Evolutionary conservation across 805 yeast species (phyloP).

Genomic region (Candida loeiensis): DNA sequence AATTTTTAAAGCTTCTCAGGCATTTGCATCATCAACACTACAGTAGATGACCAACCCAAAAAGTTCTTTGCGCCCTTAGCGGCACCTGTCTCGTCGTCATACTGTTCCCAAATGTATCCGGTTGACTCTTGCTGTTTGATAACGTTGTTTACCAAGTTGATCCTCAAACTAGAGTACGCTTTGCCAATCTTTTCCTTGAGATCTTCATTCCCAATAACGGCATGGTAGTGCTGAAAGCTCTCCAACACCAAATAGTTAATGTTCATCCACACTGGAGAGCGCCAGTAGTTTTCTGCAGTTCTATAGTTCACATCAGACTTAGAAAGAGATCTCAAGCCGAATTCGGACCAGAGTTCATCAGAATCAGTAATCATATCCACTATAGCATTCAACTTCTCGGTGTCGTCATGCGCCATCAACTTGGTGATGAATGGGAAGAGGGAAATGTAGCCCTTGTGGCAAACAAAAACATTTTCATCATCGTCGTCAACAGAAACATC

Average conservation of each 20-base stretch:
- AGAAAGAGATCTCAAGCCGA: slow-evolving; percentile 80
- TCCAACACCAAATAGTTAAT: slow-evolving; percentile 82
- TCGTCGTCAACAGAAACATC: slow-evolving; percentile 75
- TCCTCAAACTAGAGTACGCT: slow-evolving; percentile 57
- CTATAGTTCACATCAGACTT: slow-evolving; percentile 62
- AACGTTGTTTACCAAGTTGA: slow-evolving; percentile 65
- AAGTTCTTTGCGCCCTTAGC: slow-evolving; percentile 85
- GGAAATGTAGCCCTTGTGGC: slow-evolving; percentile 86
- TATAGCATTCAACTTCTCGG: slow-evolving; percentile 45
- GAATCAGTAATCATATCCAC: slow-evolving; percentile 64
- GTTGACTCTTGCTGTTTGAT: slow-evolving; percentile 66
- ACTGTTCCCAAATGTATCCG: slow-evolving; percentile 90
- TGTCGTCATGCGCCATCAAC: slow-evolving; percentile 48
- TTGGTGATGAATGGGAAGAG: slow-evolving; percentile 80
- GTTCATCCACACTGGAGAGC: slow-evolving; percentile 91
- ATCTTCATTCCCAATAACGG: slow-evolving; percentile 22
- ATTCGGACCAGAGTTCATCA: slow-evolving; percentile 69
- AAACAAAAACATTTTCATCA: slow-evolving; percentile 64
- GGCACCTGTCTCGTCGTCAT: slow-evolving; percentile 69
- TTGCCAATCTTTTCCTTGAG: slow-evolving; percentile 34
- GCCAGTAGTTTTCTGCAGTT: slow-evolving; percentile 90
- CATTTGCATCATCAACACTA: slow-evolving; percentile 79
- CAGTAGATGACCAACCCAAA: slow-evolving; percentile 90
- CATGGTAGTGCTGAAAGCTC: slow-evolving; percentile 55
- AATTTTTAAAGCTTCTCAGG: slow-evolving; percentile 46